These are phyloP conservation scores for Ehretia macrophylla DNA, from an alignment of 257 asterid species.

Conservation along the genomic window DNA sequence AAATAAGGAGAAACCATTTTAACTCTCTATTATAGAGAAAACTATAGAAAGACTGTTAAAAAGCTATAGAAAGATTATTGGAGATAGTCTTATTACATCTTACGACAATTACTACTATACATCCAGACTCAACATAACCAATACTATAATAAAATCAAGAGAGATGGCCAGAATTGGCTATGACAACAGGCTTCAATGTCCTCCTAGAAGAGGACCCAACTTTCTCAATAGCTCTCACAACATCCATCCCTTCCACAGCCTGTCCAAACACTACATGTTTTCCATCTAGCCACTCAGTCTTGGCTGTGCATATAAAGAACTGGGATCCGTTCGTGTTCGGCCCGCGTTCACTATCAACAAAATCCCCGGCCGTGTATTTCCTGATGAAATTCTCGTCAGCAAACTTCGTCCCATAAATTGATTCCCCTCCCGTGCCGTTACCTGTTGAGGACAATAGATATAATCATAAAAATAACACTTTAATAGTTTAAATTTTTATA, in stretches of 20 bases:
- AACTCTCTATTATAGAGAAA: too few relatives aligned
- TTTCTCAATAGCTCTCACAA: constrained; percentile 44
- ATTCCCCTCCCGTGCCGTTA: constrained; percentile 74
- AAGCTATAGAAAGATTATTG: too few relatives aligned
- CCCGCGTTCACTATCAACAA: constrained; percentile 67
- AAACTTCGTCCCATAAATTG: constrained; percentile 65
- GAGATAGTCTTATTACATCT: background rate
- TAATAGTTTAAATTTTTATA: too few relatives aligned
- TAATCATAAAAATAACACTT: too few relatives aligned
- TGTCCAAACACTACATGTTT: constrained; percentile 71
- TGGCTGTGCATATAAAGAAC: constrained; percentile 57
- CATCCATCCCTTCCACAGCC: constrained; percentile 52
- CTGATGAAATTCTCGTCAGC: constrained; percentile 54
- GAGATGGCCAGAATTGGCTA: constrained; percentile 59
- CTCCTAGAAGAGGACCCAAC: constrained; percentile 42
- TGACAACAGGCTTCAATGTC: constrained; percentile 37
- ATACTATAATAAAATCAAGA: constrained; percentile 13
- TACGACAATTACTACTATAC: background rate
- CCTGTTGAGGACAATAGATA: constrained; percentile 5
- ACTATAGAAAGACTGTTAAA: too few relatives aligned
- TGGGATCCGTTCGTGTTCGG: constrained; percentile 66
- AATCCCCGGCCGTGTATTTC: constrained; percentile 65
- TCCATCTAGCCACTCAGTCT: constrained; percentile 66
- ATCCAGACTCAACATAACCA: background rate
- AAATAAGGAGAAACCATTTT: too few relatives aligned